Percentiles rank a stretch among this genome's conserved stretches.
Conservation (phyloP, 1,284 basidiomycete species). For the Schizopora paradoxa region DNA sequence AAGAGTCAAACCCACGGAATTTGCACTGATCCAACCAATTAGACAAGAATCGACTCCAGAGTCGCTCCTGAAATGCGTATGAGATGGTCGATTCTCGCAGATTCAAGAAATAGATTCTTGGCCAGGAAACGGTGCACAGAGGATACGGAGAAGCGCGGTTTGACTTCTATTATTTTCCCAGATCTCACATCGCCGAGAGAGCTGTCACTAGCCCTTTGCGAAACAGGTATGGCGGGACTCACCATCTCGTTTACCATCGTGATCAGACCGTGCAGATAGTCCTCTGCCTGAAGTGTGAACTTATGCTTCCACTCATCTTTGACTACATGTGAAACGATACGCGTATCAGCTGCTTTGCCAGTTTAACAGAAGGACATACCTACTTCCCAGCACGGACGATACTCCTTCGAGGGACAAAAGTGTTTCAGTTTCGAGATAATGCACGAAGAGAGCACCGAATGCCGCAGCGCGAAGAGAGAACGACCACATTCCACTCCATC, state of each 20-base stretch:
- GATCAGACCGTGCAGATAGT: constrained; percentile 83
- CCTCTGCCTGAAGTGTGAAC: constrained; percentile 65
- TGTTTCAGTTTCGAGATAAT: constrained; percentile 57
- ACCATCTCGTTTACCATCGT: constrained; percentile 80
- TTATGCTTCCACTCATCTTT: constrained; percentile 65
- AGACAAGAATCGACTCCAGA: no score
- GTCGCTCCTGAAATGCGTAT: no score
- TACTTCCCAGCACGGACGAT: constrained; percentile 60
- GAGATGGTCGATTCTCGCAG: no score
- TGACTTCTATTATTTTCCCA: no score
- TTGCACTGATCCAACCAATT: no score
- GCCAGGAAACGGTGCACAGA: no score
- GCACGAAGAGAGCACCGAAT: constrained; percentile 59
- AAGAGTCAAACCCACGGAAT: no score
- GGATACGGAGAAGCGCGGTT: no score
- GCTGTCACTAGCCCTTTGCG: no score
- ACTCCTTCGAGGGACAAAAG: constrained; percentile 55
- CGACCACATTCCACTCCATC: constrained; percentile 77
- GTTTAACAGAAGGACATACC: constrained; percentile 27
- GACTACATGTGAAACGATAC: constrained; percentile 45
- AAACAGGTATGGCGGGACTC: constrained; percentile 22
- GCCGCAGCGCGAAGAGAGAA: constrained; percentile 58
- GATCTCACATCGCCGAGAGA: no score
- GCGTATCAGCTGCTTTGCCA: constrained; percentile 13
- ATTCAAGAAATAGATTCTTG: no score